phyloP scores from a whole-genome alignment of 1,139 yeast genomes.

The Protomyces arabidopsidicola region DNA sequence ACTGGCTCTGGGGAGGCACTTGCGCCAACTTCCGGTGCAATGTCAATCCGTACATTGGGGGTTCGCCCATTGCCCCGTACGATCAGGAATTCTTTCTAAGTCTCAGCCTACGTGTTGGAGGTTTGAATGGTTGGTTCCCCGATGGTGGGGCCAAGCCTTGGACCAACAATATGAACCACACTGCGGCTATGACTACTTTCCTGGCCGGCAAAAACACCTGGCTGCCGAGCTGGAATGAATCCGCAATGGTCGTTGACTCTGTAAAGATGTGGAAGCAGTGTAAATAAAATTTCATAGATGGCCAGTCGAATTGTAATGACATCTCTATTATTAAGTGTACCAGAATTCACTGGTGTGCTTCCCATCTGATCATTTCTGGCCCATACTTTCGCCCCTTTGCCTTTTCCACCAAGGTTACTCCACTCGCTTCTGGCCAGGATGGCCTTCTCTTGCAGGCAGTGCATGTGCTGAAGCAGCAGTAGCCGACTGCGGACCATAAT shows the following conservation, averaged over 20 bases:
- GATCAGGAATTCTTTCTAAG: conserved; percentile 30
- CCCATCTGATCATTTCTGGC: too few species aligned
- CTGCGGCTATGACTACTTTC: conserved; percentile 14
- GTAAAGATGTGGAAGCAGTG: conserved; percentile 27
- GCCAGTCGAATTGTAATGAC: neutral
- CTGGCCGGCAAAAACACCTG: neutral
- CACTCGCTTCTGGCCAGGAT: too few species aligned
- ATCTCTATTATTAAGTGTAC: too few species aligned
- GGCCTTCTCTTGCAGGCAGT: too few species aligned
- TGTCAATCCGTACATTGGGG: conserved; percentile 31
- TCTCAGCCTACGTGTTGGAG: conserved; percentile 30
- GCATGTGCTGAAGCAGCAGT: too few species aligned
- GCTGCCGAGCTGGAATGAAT: neutral
- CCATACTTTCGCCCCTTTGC: too few species aligned
- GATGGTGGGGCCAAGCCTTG: conserved; percentile 30
- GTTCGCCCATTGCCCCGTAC: conserved; percentile 28
- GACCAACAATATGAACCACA: conserved; percentile 26
- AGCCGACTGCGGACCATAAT: too few species aligned
- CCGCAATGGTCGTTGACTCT: conserved; percentile 11
- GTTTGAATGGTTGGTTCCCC: conserved; percentile 30
- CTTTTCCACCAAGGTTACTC: too few species aligned
- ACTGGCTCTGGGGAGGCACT: neutral
- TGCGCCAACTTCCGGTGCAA: neutral
- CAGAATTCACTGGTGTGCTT: too few species aligned
- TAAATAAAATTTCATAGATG: neutral